A percentile compares a stretch with the other conserved stretches of the same genome.
Evolutionary conservation across 2,329 filamentous ascomycete species (phyloP).

Genomic region (Stemphylium vesicarium): DNA sequence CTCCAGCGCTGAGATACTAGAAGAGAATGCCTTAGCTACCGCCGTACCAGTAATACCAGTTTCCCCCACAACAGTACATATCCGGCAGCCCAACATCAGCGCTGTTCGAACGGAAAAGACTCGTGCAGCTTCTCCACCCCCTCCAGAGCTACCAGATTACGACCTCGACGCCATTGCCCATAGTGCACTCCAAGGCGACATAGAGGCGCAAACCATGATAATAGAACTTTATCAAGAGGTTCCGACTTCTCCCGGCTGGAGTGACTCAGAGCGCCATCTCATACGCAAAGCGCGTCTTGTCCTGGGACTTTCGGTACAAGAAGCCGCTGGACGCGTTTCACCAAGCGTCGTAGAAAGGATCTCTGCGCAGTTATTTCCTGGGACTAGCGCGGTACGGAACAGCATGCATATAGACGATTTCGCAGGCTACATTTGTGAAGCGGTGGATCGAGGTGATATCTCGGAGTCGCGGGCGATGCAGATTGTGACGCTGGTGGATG

Average conservation of each 20-base stretch:
- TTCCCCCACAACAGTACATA: background rate
- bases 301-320: background rate
- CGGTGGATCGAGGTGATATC: background rate
- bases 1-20: background rate
- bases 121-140: no score
- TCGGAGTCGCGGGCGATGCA: background rate
- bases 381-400: background rate
- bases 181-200: background rate
- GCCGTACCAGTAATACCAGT: background rate
- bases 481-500: background rate
- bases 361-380: background rate
- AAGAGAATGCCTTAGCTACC: background rate
- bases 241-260: background rate
- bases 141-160: background rate
- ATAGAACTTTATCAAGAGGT: background rate
- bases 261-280: background rate
- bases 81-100: background rate
- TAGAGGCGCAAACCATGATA: background rate
- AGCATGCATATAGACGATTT: background rate
- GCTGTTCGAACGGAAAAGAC: no score
- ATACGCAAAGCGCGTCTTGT: slow-evolving; percentile 1
- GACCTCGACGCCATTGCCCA: background rate
- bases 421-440: background rate
- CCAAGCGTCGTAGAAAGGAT: background rate
- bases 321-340: background rate